phyloP scores from a whole-genome alignment of 2,329 filamentous ascomycete species.

The Hypoxylon sp. region DNA sequence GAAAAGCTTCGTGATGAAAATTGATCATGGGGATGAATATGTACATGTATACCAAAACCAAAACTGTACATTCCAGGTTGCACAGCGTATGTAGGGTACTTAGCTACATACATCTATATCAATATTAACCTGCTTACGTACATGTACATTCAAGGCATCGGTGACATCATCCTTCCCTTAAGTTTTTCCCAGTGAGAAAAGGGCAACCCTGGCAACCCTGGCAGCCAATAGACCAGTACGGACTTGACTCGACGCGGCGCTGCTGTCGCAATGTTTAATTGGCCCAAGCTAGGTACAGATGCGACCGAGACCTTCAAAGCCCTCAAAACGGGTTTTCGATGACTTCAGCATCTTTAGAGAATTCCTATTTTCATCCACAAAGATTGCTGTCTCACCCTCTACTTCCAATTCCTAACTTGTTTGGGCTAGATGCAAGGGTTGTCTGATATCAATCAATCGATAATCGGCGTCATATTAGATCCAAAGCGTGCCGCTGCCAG shows the following conservation, averaged over 20 bases:
- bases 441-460: slow-evolving; percentile 36
- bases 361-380: slow-evolving; percentile 23
- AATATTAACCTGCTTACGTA: slow-evolving; percentile 19
- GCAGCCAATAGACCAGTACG: background rate
- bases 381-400: slow-evolving; percentile 14
- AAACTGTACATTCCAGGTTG: background rate
- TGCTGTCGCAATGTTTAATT: slow-evolving; percentile 24
- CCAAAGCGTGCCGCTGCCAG: slow-evolving; percentile 28
- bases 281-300: slow-evolving; percentile 22
- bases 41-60: background rate
- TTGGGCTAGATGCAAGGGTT: slow-evolving; percentile 19
- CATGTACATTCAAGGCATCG: background rate
- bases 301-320: slow-evolving; percentile 13
- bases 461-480: slow-evolving; percentile 39
- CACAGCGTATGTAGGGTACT: background rate
- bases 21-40: slow-evolving; percentile 13
- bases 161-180: slow-evolving; percentile 31
- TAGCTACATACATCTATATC: background rate
- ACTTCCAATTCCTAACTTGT: slow-evolving; percentile 22
- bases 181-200: slow-evolving; percentile 21
- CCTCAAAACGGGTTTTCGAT: slow-evolving; percentile 22
- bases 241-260: slow-evolving; percentile 15
- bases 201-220: background rate
- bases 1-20: slow-evolving; percentile 17
- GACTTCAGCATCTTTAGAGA: slow-evolving; percentile 36